A percentile compares a stretch with the other conserved stretches of the same genome.
These are phyloP conservation scores for Microdochium bolleyi DNA, from an alignment of 2,329 filamentous ascomycete species.

Conservation along the genomic window DNA sequence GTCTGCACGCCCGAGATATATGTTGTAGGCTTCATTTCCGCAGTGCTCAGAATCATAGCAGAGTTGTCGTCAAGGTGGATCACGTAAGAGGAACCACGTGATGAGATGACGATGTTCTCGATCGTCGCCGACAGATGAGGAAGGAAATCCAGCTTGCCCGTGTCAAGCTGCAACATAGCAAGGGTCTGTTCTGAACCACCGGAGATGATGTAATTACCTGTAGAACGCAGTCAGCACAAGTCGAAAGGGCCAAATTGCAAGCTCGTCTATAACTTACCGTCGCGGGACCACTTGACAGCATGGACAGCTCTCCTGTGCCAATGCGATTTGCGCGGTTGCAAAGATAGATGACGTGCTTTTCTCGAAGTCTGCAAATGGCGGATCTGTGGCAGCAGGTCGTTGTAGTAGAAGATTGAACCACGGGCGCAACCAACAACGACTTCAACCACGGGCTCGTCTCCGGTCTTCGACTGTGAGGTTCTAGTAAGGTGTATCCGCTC, in stretches of 20 bases:
- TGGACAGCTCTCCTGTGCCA: conserved; percentile 87
- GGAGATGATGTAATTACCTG: conserved; percentile 88
- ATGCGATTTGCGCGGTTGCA: conserved; percentile 63
- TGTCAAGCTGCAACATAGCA: conserved; percentile 90
- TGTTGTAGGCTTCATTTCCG: conserved; percentile 76
- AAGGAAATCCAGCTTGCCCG: conserved; percentile 70
- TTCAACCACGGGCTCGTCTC: conserved; percentile 45
- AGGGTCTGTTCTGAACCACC: conserved; percentile 85
- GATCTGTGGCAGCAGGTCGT: conserved; percentile 59
- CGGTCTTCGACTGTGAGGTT: conserved; percentile 17
- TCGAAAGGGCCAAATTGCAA: background rate
- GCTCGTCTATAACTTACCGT: conserved; percentile 51
- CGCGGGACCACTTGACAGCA: conserved; percentile 82
- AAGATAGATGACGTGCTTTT: conserved; percentile 34
- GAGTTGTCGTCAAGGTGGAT: conserved; percentile 89
- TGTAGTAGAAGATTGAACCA: conserved; percentile 76
- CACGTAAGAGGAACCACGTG: conserved; percentile 71
- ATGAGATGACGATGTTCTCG: conserved; percentile 76
- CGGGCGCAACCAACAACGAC: conserved; percentile 69
- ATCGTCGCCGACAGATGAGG: conserved; percentile 87
- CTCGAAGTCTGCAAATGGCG: conserved; percentile 28
- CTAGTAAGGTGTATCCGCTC: conserved; percentile 22
- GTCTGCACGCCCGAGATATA: conserved; percentile 80
- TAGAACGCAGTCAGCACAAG: conserved; percentile 6
- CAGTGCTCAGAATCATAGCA: conserved; percentile 80